phyloP scores from a whole-genome alignment of 1,284 basidiomycete species.

The Puccinia hordei region DNA sequence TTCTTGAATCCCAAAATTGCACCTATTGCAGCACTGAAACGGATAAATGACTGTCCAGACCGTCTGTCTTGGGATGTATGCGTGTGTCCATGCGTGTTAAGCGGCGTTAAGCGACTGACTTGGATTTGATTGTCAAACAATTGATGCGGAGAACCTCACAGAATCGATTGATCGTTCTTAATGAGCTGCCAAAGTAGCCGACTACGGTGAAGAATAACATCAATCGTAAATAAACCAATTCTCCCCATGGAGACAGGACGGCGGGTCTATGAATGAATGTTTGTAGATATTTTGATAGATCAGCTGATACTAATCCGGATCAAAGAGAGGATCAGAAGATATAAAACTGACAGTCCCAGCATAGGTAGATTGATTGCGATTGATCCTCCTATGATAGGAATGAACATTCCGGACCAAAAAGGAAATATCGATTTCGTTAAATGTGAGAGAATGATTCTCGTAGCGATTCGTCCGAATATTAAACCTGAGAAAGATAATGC shows the following conservation, averaged over 20 bases:
- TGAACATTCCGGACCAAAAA: slow-evolving; percentile 35
- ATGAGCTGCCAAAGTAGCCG: slow-evolving; percentile 25
- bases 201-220: slow-evolving; percentile 35
- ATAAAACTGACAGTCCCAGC: slow-evolving; percentile 32
- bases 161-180: slow-evolving; percentile 44
- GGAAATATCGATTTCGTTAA: slow-evolving; percentile 43
- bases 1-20: background rate
- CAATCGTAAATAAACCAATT: slow-evolving; percentile 42
- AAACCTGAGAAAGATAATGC: slow-evolving; percentile 13
- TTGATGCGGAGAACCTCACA: slow-evolving; percentile 41
- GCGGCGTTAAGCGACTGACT: background rate
- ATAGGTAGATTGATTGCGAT: slow-evolving; percentile 39
- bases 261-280: slow-evolving; percentile 25
- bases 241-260: slow-evolving; percentile 41
- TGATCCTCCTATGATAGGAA: slow-evolving; percentile 36
- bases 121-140: slow-evolving; percentile 38
- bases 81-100: background rate
- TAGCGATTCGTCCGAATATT: slow-evolving; percentile 45
- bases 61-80: background rate
- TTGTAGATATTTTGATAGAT: background rate
- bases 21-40: background rate
- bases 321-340: background rate
- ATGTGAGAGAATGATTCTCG: slow-evolving; percentile 43
- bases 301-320: background rate
- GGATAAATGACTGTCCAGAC: background rate